Evolutionary conservation across 1,284 basidiomycete species (phyloP).

Genomic region (Xerocomus alliaceus): DNA sequence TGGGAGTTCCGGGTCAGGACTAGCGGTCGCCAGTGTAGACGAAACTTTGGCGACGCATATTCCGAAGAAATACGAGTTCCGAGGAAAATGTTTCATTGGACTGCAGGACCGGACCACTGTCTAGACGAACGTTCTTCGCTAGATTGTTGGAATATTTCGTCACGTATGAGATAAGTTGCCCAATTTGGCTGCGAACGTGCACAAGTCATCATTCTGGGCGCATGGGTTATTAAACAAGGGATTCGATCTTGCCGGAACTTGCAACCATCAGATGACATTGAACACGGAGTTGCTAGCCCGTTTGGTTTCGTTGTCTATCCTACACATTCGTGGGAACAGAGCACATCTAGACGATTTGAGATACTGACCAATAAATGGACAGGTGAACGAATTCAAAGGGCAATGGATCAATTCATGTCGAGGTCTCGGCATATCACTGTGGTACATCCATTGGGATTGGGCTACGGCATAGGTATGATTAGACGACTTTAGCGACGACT

Average conservation of each 20-base stretch:
- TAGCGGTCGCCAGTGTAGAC: background rate
- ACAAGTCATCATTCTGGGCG: background rate
- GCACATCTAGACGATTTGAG: background rate
- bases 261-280: background rate
- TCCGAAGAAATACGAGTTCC: background rate
- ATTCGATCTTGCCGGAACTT: background rate
- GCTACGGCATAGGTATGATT: background rate
- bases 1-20: slow-evolving; percentile 7
- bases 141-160: background rate
- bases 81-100: slow-evolving; percentile 19
- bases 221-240: background rate
- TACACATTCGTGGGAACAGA: background rate
- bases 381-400: background rate
- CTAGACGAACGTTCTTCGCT: slow-evolving; percentile 35
- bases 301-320: background rate
- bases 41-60: background rate
- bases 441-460: slow-evolving; percentile 4
- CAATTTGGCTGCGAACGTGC: slow-evolving; percentile 35
- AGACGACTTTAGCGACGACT: slow-evolving; percentile 15
- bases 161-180: slow-evolving; percentile 12
- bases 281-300: background rate
- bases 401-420: background rate
- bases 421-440: background rate
- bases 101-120: slow-evolving; percentile 17
- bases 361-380: slow-evolving; percentile 11